Base-by-base conservation (phyloP, 805 yeast species). In the Komagataella pastoris region DNA sequence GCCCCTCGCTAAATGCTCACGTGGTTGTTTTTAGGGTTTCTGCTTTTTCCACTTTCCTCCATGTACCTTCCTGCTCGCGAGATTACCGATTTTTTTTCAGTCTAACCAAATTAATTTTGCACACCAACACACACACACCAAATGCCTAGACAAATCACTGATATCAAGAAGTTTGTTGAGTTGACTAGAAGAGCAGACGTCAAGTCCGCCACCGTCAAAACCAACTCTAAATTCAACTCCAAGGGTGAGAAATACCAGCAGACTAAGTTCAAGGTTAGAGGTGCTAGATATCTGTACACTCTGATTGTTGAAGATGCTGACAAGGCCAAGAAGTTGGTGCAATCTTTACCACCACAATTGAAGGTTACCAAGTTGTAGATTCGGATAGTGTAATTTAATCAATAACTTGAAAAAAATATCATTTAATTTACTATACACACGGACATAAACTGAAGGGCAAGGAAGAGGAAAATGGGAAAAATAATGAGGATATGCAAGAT, bases 211-310 rank as follows among this genome's bases (percentile, higher is more conserved):
- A 83, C 90, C 71, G 86, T 93, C 81, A 93, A 93, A 85, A 82
- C 84, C 78, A 88, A 88, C 88, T 74, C 79, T 71, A 83, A 85
- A 76, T 65, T 83, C 68, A 83, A 81, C 78, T 79, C 85, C 64
- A 76, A 76, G 73, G 95, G 93, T 74, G 85, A 85, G 80, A 76
- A 77, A 63, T 79, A 79, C 83, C 85, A 85, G 77, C 93, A 86
- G 77, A 89, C 97, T 79, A 93, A 93, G 79, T 93, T 93, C 90
- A 93, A 93, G 87, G 88, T 93, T 69, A 89, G 98, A 83, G 97
- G 97, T 74, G 68, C 96, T 60, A 88, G 80, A 74, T 74, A 86
- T 80, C 83, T 88, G 70, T 93, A 93, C 87, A 93, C 99, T 65
- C 80, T 91, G 75, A 86, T 86, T 64, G 91, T 93, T 68, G 81